Conservation (phyloP, 306 rosid species). For the Albizia julibrissin region DNA sequence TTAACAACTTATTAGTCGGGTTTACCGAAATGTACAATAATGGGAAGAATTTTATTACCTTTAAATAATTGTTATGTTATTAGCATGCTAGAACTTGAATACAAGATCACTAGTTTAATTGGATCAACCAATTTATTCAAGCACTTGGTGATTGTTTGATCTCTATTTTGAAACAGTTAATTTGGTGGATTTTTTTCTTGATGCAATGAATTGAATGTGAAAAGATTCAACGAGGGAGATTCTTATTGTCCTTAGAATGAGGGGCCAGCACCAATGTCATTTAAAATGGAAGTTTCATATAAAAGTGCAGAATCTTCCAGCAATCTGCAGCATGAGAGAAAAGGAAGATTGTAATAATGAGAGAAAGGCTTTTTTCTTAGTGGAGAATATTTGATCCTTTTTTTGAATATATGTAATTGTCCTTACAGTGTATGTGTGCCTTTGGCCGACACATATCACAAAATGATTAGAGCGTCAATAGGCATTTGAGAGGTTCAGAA, state of each 20-base stretch:
- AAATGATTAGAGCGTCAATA: not conserved
- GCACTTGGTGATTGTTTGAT: no score
- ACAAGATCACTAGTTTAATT: no score
- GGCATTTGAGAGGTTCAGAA: constrained; percentile 4
- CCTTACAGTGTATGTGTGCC: not conserved
- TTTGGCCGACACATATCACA: constrained; percentile 28
- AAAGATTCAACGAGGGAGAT: not conserved
- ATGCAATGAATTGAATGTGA: not conserved
- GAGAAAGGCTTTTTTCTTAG: not conserved
- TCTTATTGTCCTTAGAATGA: not conserved
- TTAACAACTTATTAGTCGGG: no score
- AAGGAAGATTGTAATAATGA: not conserved
- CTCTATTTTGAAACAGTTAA: not conserved
- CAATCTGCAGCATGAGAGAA: not conserved
- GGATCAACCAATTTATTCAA: no score
- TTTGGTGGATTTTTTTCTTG: no score
- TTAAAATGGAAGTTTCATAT: not conserved
- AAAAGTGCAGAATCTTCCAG: constrained; percentile 11
- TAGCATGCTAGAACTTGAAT: no score
- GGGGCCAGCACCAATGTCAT: constrained; percentile 45
- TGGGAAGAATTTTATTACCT: no score
- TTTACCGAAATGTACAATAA: no score
- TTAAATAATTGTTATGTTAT: no score
- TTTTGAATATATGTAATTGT: not conserved
- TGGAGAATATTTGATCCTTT: constrained; percentile 1